Evolutionary conservation across 768 basidiomycete genomes (phyloP), one percentile per base, ranked within the genome.

Genomic region (Mycena rebaudengoi): DNA sequence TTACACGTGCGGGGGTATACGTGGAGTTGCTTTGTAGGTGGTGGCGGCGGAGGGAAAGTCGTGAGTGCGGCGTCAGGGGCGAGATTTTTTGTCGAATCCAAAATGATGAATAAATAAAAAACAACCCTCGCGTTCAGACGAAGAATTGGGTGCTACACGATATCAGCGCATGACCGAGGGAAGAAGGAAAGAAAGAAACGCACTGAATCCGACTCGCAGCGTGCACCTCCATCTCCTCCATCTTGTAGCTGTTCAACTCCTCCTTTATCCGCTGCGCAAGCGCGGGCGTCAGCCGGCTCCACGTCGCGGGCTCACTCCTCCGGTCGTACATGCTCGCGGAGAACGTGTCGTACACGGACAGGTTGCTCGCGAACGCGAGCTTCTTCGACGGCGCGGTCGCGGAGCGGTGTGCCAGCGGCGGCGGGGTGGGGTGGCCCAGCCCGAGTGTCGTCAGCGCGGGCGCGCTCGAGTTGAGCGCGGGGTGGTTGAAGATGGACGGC

Each of bases 191-290:
- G 88, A 23, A 41, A 10, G n/a, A 2, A 3, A 60, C 94, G 69
- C 75, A 95, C 94, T 98, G 91, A 70, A 93, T 88, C 76, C 94
- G 89, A 78, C 94, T 96, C 50, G 91, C 83, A 69, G 93, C 92
- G 78, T 99, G 97, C 65, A 99, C 96, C 75, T 96, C 95, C 97
- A 99, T 99, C 81, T 98, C 96, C 79, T 97, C 96, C 92, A 98
- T 94, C 85, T 99, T 99, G 80, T 94, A 99, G 58, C 94, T 95
- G 79, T 99, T 99, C 53, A 99, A 83, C 79, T 97, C 95, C 80
- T 97, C 95, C 85, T 99, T 99, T 77, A 99, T 99, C 70, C 91
- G 86, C 82, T 98, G 95, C 39, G 97, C 97, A 71, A 99, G 82
- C 60, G 91, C 89, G 43, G 97, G 98, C 53, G 98, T 99, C 71